These are phyloP conservation scores for Pezicula radicicola DNA, from an alignment of 2,329 filamentous ascomycete genomes.

Conservation along the genomic window DNA sequence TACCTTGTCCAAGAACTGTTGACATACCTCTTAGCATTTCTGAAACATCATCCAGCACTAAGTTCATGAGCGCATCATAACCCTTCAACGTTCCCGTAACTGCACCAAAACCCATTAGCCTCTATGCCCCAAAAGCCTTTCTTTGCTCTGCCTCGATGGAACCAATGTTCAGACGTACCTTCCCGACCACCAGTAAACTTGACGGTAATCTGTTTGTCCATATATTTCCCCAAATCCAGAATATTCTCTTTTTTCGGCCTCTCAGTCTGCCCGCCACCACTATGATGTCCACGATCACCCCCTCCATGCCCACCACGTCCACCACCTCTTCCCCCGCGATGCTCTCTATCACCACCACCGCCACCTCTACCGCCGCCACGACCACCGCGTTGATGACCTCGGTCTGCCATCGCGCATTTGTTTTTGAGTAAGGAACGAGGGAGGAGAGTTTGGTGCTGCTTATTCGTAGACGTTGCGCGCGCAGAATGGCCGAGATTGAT, in stretches of 20 bases:
- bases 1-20: neutral
- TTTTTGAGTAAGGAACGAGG: neutral
- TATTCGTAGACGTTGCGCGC: no score
- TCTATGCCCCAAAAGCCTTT: neutral
- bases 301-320: conserved; percentile 26
- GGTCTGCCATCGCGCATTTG: conserved; percentile 11
- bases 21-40: conserved; percentile 79
- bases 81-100: conserved; percentile 89
- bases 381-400: conserved; percentile 15
- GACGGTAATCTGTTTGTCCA: conserved; percentile 92
- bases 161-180: conserved; percentile 49
- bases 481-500: no score
- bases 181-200: conserved; percentile 96
- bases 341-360: conserved; percentile 35
- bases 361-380: conserved; percentile 25
- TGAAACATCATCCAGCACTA: conserved; percentile 91
- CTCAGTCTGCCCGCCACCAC: conserved; percentile 56
- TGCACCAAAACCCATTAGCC: conserved; percentile 32
- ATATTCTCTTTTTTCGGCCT: conserved; percentile 98
- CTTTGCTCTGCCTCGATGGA: neutral
- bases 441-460: neutral
- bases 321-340: conserved; percentile 22
- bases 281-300: conserved; percentile 42
- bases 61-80: conserved; percentile 96
- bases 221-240: conserved; percentile 89